Conservation (phyloP, 164 flowering plant genomes). For the Umbellularia californica region DNA sequence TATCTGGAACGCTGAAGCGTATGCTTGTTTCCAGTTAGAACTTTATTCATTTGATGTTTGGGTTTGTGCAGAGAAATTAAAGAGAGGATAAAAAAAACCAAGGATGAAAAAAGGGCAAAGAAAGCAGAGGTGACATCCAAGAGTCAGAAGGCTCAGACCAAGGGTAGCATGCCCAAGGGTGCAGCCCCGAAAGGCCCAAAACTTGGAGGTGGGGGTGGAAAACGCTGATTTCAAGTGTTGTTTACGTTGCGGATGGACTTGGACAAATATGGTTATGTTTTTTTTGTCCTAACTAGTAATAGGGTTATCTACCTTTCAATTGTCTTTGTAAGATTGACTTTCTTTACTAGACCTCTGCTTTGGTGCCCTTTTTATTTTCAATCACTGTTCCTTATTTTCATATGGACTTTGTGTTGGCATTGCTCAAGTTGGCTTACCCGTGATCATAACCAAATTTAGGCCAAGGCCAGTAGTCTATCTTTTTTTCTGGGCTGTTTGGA, state of each 20-base stretch:
- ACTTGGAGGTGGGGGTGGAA: slow-evolving; percentile 52
- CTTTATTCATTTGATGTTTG: not conserved
- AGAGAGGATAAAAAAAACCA: slow-evolving; percentile 49
- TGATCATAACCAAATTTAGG: no score
- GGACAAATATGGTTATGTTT: not conserved
- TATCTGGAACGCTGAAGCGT: not conserved
- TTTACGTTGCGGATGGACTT: not conserved
- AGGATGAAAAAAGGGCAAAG: slow-evolving; percentile 53
- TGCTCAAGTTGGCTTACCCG: no score
- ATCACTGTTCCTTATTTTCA: no score
- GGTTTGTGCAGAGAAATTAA: slow-evolving; percentile 35
- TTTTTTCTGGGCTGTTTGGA: no score
- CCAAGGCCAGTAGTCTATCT: no score
- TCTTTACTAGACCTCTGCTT: no score
- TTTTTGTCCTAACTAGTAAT: no score
- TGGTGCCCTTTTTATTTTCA: no score
- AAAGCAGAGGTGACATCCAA: slow-evolving; percentile 44
- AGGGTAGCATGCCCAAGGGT: slow-evolving; percentile 34
- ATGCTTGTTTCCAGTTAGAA: not conserved
- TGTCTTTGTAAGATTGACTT: not conserved
- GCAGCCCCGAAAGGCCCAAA: slow-evolving; percentile 40
- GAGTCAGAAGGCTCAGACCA: slow-evolving; percentile 28
- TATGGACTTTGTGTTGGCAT: no score
- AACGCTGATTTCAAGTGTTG: slow-evolving; percentile 21
- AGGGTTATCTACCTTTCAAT: no score